Conservation (phyloP, 768 basidiomycete species). For the Peribolospora kevripleyi region DNA sequence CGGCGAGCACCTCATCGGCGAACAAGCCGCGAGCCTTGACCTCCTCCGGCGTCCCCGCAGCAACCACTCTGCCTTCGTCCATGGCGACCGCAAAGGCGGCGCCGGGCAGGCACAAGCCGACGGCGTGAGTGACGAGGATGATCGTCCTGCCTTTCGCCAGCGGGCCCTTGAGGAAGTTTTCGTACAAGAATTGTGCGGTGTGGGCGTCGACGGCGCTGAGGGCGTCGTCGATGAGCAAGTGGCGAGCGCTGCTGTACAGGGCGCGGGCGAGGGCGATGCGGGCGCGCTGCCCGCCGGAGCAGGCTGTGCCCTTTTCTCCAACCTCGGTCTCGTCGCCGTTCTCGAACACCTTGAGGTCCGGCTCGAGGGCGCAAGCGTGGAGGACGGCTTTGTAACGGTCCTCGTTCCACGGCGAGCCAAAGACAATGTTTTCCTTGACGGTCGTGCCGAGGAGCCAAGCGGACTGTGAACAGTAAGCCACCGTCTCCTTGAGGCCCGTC, state of each 20-base stretch:
- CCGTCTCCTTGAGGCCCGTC: constrained; percentile 33
- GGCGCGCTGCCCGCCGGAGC: constrained; percentile 12
- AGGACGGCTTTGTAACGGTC: constrained; percentile 42
- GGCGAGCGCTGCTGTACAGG: constrained; percentile 58
- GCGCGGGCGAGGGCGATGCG: constrained; percentile 48
- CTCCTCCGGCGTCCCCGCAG: neutral
- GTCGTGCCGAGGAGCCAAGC: constrained; percentile 56
- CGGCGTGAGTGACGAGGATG: constrained; percentile 79
- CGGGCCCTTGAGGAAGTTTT: constrained; percentile 54
- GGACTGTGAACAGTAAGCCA: constrained; percentile 41
- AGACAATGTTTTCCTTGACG: constrained; percentile 57
- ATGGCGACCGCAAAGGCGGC: constrained; percentile 37
- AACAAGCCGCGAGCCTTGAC: constrained; percentile 1
- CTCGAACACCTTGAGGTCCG: constrained; percentile 45
- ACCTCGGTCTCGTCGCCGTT: constrained; percentile 44
- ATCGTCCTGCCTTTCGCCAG: constrained; percentile 56
- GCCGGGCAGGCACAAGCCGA: constrained; percentile 58
- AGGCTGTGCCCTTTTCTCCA: constrained; percentile 12
- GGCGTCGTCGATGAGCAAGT: constrained; percentile 12
- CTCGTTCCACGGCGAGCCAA: constrained; percentile 37
- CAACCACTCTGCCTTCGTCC: constrained; percentile 8
- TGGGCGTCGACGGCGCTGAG: constrained; percentile 28
- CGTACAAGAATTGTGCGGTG: constrained; percentile 56
- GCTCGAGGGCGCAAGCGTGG: constrained; percentile 47
- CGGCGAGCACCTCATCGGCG: constrained; percentile 6